Base-by-base conservation (phyloP, 2,329 filamentous ascomycete genomes). In the Samsoniella hepiali region DNA sequence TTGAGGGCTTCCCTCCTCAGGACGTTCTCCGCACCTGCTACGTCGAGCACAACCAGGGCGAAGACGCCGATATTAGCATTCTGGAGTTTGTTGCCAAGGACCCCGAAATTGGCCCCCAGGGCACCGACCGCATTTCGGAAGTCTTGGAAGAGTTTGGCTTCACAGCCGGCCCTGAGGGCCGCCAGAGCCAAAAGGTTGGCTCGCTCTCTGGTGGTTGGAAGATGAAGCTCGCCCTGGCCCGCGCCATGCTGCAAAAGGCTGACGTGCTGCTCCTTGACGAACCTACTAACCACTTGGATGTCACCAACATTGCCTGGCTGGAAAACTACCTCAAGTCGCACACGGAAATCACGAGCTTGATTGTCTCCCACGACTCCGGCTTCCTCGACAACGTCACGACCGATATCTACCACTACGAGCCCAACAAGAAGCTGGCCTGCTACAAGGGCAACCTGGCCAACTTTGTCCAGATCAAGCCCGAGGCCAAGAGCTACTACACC, bases 121-220 rank as follows among this genome's bases (percentile, higher is more conserved):
- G 91, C 67, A 80, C 79, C 49, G 90, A 95, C 69, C 89, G 91
- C 67, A 97, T 99, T 69, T 88, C 88, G 2, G 82, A 86, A 65
- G 94, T 98, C 65, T 79, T 99, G 66, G 84, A 88, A 57, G 93
- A 98, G 75, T 95, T 99, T 71, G 96, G 96, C 50, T 99, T 99
- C 79, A 96, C 91, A 29, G 79, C 91, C 66, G 94, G 94, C 3
- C 92, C 93, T 0, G 91, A 95, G 68, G 95, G 94, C 65, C 88
- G 92, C 65, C 95, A 98, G 77, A 84, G 88, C 6, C 88, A 97
- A 75, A 91, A 90, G 71, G 95, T 99, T 64, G 95, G 95, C 69
- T 97, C 94, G 27, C 80, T 99, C 42, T 98, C 95, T 50, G 95
- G 95, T 79, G 95, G 95, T 74, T 99, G 95, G 95, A 98, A 98